phyloP scores from a whole-genome alignment of 2,329 filamentous ascomycete species.

The Blastomyces emzantsi region DNA sequence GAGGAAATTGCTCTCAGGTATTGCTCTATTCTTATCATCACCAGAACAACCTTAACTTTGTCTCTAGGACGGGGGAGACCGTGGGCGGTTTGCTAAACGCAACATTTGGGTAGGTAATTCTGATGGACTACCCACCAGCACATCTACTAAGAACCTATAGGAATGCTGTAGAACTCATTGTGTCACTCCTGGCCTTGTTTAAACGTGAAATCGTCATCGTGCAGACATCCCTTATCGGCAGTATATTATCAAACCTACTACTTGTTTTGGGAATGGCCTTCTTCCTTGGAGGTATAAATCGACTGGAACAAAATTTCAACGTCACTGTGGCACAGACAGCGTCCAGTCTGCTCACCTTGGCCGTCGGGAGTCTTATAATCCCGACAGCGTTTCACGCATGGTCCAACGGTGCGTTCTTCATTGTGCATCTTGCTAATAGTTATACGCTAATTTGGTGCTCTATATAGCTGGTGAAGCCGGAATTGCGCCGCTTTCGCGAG shows the following conservation, averaged over 20 bases:
- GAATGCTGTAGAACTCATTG: slow-evolving; percentile 82
- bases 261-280: slow-evolving; percentile 89
- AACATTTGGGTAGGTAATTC: slow-evolving; percentile 55
- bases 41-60: slow-evolving; percentile 19
- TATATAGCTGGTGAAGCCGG: slow-evolving; percentile 21
- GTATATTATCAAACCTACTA: slow-evolving; percentile 82
- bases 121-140: not conserved
- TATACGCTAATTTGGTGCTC: slow-evolving; percentile 3
- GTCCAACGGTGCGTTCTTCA: slow-evolving; percentile 30
- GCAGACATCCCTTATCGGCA: slow-evolving; percentile 84
- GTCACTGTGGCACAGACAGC: slow-evolving; percentile 85
- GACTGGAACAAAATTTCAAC: slow-evolving; percentile 82
- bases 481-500: slow-evolving; percentile 28
- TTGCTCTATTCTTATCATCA: slow-evolving; percentile 2
- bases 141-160: slow-evolving; percentile 28
- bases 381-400: slow-evolving; percentile 73
- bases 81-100: slow-evolving; percentile 84
- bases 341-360: slow-evolving; percentile 67
- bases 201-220: slow-evolving; percentile 73
- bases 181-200: slow-evolving; percentile 72
- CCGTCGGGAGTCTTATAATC: slow-evolving; percentile 74
- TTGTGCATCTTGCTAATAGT: slow-evolving; percentile 9
- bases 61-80: slow-evolving; percentile 60
- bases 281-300: slow-evolving; percentile 73
- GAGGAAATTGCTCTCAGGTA: slow-evolving; percentile 65